These are phyloP conservation scores for Henckelia pumila DNA, from an alignment of 257 asterid genomes.

Conservation along the genomic window DNA sequence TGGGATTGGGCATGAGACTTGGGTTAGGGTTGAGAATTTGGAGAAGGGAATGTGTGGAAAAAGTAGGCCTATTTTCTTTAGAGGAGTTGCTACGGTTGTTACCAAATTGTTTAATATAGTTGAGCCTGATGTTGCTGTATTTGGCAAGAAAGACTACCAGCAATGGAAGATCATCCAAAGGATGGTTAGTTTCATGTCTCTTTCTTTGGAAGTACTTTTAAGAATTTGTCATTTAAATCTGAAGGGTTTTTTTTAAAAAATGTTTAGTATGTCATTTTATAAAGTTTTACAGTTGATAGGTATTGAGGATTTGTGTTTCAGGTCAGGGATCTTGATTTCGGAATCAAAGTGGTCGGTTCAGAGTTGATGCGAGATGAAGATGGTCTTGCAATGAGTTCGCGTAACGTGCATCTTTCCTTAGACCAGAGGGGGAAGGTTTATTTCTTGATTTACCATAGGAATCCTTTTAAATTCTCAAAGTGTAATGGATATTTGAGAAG, in stretches of 20 bases:
- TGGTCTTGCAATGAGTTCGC: constrained; percentile 95
- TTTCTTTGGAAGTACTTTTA: not conserved
- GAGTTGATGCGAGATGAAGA: constrained; percentile 72
- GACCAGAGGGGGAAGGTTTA: constrained; percentile 68
- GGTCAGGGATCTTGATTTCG: constrained; percentile 93
- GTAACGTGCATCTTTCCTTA: constrained; percentile 76
- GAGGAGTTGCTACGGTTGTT: constrained; percentile 95
- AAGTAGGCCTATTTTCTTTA: constrained; percentile 81
- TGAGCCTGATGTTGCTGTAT: constrained; percentile 87
- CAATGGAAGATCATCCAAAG: constrained; percentile 77
- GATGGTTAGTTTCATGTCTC: constrained; percentile 49
- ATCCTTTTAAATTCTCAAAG: not conserved
- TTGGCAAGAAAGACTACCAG: constrained; percentile 98
- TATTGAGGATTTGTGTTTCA: constrained; percentile 31
- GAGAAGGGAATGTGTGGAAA: constrained; percentile 87
- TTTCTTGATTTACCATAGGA: constrained; percentile 7
- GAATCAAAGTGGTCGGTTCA: constrained; percentile 66
- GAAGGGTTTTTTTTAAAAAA: not conserved
- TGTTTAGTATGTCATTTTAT: constrained; percentile 8
- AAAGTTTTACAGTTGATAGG: not conserved
- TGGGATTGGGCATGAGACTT: constrained; percentile 77
- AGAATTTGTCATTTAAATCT: not conserved
- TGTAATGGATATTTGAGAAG: not conserved
- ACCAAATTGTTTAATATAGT: constrained; percentile 80
- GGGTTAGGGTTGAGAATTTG: constrained; percentile 77